These are phyloP conservation scores for Drechslerella dactyloides DNA, from an alignment of 2,329 filamentous ascomycete genomes.

Conservation along the genomic window DNA sequence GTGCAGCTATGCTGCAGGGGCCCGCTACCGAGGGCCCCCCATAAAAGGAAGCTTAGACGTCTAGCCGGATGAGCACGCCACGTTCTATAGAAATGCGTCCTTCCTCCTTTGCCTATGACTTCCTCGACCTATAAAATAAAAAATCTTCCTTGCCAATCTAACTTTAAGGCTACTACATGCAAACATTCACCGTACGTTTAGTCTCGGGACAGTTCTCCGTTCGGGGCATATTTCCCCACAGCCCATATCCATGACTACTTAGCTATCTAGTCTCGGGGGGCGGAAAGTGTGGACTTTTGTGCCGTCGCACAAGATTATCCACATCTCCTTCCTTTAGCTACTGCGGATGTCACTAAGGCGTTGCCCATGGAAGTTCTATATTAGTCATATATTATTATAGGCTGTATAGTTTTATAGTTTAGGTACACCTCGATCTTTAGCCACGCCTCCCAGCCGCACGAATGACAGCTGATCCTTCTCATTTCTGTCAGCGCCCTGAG, in stretches of 20 bases:
- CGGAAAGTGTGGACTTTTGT: neutral
- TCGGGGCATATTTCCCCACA: slow-evolving; percentile 3
- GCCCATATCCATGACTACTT: neutral
- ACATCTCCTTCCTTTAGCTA: neutral
- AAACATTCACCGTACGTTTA: slow-evolving; percentile 27
- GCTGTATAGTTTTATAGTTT: neutral
- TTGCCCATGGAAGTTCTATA: no score
- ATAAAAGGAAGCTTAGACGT: slow-evolving; percentile 45
- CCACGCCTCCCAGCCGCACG: slow-evolving; percentile 29
- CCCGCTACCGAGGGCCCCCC: slow-evolving; percentile 16
- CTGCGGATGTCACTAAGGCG: neutral
- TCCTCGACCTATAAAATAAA: slow-evolving; percentile 19
- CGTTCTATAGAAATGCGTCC: slow-evolving; percentile 25
- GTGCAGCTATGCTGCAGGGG: slow-evolving; percentile 13
- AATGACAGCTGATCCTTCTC: slow-evolving; percentile 41
- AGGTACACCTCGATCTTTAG: slow-evolving; percentile 33
- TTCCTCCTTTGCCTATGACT: slow-evolving; percentile 48
- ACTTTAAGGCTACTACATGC: slow-evolving; percentile 12
- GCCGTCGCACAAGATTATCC: neutral
- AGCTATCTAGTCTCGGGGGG: no score
- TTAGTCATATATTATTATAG: neutral
- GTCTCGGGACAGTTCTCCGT: slow-evolving; percentile 12
- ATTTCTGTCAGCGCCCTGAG: slow-evolving; percentile 21
- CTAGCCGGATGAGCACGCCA: slow-evolving; percentile 24
- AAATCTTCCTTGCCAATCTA: slow-evolving; percentile 32